These are phyloP conservation scores for Puccinia sorghi DNA, from an alignment of 1,284 basidiomycete genomes.

Conservation along the genomic window DNA sequence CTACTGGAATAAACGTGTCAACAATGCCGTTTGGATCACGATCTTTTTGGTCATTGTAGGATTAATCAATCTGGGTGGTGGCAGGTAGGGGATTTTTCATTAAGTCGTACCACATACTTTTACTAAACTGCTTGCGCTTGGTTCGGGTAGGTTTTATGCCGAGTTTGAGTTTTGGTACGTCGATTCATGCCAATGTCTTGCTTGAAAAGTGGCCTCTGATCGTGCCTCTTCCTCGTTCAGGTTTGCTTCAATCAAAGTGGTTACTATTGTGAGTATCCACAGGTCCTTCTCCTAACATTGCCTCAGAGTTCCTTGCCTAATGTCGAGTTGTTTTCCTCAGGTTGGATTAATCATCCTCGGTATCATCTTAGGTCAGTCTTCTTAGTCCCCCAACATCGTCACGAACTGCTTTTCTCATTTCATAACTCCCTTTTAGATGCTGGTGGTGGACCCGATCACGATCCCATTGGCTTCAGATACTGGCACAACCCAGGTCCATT, in stretches of 20 bases:
- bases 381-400: neutral
- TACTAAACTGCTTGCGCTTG: neutral
- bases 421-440: neutral
- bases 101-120: neutral
- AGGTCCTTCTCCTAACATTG: constrained; percentile 6
- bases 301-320: neutral
- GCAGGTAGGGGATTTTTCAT: constrained; percentile 52
- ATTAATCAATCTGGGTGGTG: constrained; percentile 61
- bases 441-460: constrained; percentile 43
- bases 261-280: constrained; percentile 64
- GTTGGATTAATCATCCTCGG: constrained; percentile 44
- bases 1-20: constrained; percentile 59
- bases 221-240: constrained; percentile 53
- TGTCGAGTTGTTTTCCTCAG: constrained; percentile 22
- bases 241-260: constrained; percentile 72
- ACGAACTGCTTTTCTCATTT: neutral
- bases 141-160: constrained; percentile 34
- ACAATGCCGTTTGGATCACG: constrained; percentile 61
- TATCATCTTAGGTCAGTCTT: constrained; percentile 35
- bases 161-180: constrained; percentile 46
- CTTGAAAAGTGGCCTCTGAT: neutral
- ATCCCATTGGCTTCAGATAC: constrained; percentile 54
- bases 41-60: constrained; percentile 60
- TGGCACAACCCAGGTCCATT: constrained; percentile 61
- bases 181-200: neutral